Percentiles rank a stretch among this genome's conserved stretches.
Conservation (phyloP, 495 filamentous ascomycete species). For the Aspergillus funiculosus region DNA sequence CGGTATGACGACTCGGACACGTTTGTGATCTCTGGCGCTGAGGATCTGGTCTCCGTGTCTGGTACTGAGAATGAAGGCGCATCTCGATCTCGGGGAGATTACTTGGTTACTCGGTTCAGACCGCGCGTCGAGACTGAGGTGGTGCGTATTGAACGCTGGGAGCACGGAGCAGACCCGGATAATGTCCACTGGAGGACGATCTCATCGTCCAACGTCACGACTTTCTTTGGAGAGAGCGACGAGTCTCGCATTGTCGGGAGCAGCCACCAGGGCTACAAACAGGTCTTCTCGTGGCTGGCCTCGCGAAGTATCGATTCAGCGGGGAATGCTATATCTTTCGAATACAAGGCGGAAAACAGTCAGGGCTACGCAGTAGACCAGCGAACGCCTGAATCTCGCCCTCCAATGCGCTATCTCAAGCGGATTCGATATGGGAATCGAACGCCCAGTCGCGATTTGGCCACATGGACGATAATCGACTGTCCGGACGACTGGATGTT, state of each 20-base stretch:
- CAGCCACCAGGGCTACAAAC: neutral
- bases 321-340: neutral
- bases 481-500: slow-evolving; percentile 5
- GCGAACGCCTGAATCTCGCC: neutral
- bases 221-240: neutral
- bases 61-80: neutral
- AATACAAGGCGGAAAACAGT: slow-evolving; percentile 4
- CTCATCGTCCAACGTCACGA: neutral
- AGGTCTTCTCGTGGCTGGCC: slow-evolving; percentile 4
- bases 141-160: slow-evolving; percentile 7
- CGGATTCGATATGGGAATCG: slow-evolving; percentile 1
- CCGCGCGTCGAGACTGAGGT: neutral
- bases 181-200: slow-evolving; percentile 1
- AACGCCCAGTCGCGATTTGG: neutral
- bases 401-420: slow-evolving; percentile 1
- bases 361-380: neutral
- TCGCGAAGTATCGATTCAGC: neutral
- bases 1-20: neutral
- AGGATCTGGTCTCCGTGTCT: neutral
- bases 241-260: neutral
- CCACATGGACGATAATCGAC: neutral
- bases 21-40: neutral
- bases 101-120: neutral
- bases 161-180: neutral
- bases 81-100: neutral